Conservation (phyloP, 768 basidiomycete species). For the Cyclocybe cylindracea region DNA sequence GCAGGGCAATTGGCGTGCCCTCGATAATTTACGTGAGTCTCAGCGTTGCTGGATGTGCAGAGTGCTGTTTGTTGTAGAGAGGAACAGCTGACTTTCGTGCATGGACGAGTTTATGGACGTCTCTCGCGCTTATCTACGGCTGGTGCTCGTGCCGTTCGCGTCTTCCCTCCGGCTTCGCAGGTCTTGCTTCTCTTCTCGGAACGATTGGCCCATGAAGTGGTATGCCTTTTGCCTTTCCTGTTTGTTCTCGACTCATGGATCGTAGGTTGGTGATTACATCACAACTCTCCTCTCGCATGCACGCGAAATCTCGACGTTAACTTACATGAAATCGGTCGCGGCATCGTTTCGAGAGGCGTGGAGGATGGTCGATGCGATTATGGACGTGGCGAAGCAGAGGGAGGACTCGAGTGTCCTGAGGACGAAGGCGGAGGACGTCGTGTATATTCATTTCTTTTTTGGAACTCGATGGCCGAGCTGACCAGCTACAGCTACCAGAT, state of each 20-base stretch:
- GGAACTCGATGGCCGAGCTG: too few relatives aligned
- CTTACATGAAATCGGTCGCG: conserved; percentile 82
- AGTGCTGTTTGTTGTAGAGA: too few relatives aligned
- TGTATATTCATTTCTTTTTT: conserved; percentile 44
- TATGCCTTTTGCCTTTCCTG: too few relatives aligned
- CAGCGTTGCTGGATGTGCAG: too few relatives aligned
- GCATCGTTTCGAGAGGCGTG: conserved; percentile 89
- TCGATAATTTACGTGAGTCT: conserved; percentile 84
- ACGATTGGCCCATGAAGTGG: conserved; percentile 80
- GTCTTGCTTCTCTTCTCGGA: conserved; percentile 85
- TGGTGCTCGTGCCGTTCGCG: conserved; percentile 77
- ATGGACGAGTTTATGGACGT: conserved; percentile 91
- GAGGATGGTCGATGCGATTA: conserved; percentile 76
- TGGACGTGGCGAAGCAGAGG: conserved; percentile 54
- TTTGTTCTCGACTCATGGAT: too few relatives aligned
- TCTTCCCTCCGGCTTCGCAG: conserved; percentile 81
- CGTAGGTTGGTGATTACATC: conserved; percentile 91
- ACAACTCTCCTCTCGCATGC: conserved; percentile 75
- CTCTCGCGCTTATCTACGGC: conserved; percentile 57
- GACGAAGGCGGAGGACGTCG: conserved; percentile 77
- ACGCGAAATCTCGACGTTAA: conserved; percentile 67
- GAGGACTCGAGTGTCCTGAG: conserved; percentile 42
- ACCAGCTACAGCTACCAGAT: conserved; percentile 71
- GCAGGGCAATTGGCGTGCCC: conserved; percentile 72
- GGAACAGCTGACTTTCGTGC: conserved; percentile 77